Percentiles rank a stretch among this genome's conserved stretches.
Evolutionary conservation across 2,329 filamentous ascomycete genomes (phyloP).

Genomic region (Amesomyces nigricolor): DNA sequence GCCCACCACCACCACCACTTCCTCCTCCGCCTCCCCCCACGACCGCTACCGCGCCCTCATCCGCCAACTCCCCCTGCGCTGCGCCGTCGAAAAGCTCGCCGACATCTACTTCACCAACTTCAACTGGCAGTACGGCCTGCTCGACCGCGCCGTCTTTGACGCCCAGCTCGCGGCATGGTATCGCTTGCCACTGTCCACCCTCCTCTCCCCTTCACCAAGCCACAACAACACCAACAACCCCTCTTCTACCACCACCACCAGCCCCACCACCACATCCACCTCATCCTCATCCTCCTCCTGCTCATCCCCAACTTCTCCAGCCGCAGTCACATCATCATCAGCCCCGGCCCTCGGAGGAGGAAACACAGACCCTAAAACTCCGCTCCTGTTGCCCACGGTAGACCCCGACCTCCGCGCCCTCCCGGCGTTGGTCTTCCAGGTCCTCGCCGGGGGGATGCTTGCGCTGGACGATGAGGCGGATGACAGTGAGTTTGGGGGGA

Average conservation of each 20-base stretch:
- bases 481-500: conserved; percentile 38
- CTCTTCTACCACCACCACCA: conserved; percentile 41
- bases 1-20: neutral
- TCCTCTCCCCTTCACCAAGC: conserved; percentile 43
- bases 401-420: conserved; percentile 47
- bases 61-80: conserved; percentile 50
- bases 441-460: conserved; percentile 50
- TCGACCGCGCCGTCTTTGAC: conserved; percentile 50
- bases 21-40: conserved; percentile 9
- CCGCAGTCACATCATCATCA: too few species aligned
- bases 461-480: conserved; percentile 33
- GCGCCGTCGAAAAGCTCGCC: conserved; percentile 50
- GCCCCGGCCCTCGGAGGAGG: too few species aligned
- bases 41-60: conserved; percentile 56
- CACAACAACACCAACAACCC: conserved; percentile 24
- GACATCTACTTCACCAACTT: conserved; percentile 51
- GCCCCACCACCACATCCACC: too few species aligned
- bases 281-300: too few species aligned
- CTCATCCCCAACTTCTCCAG: too few species aligned
- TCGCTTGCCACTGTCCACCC: conserved; percentile 45
- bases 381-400: too few species aligned
- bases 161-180: conserved; percentile 51
- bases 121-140: conserved; percentile 53
- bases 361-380: too few species aligned
- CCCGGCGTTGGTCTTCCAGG: conserved; percentile 55